Evolutionary conservation across 176 grass and related monocot genomes (phyloP).

Genomic region (Oryza australiensis): DNA sequence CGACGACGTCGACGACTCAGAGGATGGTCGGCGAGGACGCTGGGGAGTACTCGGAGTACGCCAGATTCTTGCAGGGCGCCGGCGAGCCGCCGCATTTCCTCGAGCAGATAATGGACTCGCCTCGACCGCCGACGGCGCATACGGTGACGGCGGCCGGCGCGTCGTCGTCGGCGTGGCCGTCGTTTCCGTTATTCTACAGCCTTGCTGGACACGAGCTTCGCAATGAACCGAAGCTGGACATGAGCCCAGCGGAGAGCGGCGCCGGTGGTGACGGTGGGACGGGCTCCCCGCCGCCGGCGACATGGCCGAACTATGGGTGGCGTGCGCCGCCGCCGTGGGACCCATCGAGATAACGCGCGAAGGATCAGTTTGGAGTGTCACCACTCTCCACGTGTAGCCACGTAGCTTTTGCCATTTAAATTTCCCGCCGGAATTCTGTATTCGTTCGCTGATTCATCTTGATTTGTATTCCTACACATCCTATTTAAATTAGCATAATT

Average conservation of each 20-base stretch:
- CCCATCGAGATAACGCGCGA: not conserved
- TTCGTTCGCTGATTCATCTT: not conserved
- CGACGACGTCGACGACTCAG: not conserved
- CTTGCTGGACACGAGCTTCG: not conserved
- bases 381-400: not conserved
- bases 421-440: not conserved
- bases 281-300: not conserved
- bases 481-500: not conserved
- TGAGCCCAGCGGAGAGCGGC: not conserved
- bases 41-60: slow-evolving; percentile 51
- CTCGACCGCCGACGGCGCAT: not conserved
- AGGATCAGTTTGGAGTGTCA: not conserved
- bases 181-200: slow-evolving; percentile 29
- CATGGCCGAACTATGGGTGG: slow-evolving; percentile 22
- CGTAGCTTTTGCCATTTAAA: not conserved
- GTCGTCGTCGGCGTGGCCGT: slow-evolving; percentile 16
- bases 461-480: not conserved
- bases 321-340: not conserved
- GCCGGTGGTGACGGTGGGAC: not conserved
- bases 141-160: not conserved
- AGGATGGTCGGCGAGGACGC: not conserved
- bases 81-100: not conserved
- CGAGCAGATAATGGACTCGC: slow-evolving; percentile 1
- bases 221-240: not conserved
- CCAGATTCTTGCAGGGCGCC: slow-evolving; percentile 34